Base-by-base conservation (phyloP, 164 flowering plant species). In the Dillenia suffruticosa region DNA sequence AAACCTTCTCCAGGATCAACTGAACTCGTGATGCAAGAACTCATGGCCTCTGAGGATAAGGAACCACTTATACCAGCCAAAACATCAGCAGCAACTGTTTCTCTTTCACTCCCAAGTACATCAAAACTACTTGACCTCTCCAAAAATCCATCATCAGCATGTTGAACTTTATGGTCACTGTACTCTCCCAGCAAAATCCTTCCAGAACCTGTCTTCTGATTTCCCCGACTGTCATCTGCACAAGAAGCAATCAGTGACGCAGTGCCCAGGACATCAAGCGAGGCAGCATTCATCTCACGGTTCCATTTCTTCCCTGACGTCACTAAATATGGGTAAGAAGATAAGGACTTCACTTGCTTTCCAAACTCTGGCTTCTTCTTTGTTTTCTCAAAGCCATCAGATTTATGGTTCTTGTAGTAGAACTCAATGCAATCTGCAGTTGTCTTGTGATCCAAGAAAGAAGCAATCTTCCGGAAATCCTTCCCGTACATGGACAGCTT, bases 351-450 rank as follows among this genome's bases (percentile, higher is more conserved):
- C 14, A 47, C 78, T 63, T 75, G 85, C 78, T 83, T 83, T 44
- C 68, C 62, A 14, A 62, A 26, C 51, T 75, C 86, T 24, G 56
- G 65, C 49, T 74, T 75, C 79, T 87, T 83, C 78, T 79, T 86
- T 61, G 69, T 72, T 65, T 74, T 86, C 69, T 76, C 79, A 75
- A 95, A 92, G 66, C 71, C 60, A 45, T 88, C 95, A 17, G 96
- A 88, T 59, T 92, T 95, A 68, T 95, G 97, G 67, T 95, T 90
- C 77, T 90, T 95, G 79, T 95, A 95, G 70, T 95, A 95, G 70
- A 88, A 95, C 70, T 92, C 85, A 32, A 95, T 66, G 72, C 99
- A 95, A 62, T 95, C 99, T 10, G 98, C 99, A n/a, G 84, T 87
- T 40, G 97, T 85, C 80, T 92, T 95, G 69, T 88, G 84, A 57